Evolutionary conservation across 2,329 filamentous ascomycete genomes (phyloP).

Genomic region (Aspergillus pseudoviridinutans): DNA sequence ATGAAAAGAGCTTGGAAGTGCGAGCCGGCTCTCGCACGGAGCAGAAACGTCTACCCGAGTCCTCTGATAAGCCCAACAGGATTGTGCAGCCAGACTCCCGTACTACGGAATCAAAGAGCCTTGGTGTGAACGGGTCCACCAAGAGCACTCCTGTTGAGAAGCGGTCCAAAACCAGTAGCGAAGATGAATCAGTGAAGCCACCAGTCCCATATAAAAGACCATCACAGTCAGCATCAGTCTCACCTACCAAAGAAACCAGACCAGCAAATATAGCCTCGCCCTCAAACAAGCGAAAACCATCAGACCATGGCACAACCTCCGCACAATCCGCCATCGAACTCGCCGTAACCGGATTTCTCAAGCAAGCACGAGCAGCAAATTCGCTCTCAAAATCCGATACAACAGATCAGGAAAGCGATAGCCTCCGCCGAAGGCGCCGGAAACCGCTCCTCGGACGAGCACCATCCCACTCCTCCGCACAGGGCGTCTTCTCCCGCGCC

Average conservation of each 20-base stretch:
- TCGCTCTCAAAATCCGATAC: constrained; percentile 24
- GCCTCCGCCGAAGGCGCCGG: constrained; percentile 21
- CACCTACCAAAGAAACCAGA: constrained; percentile 13
- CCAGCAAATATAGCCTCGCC: constrained; percentile 7
- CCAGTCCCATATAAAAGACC: constrained; percentile 13
- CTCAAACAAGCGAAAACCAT: constrained; percentile 14
- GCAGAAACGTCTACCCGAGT: constrained; percentile 8
- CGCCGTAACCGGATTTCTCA: constrained; percentile 40
- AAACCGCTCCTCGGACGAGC: constrained; percentile 42
- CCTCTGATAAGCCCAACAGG: constrained; percentile 1
- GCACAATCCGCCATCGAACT: constrained; percentile 30
- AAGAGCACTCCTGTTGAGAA: constrained; percentile 1
- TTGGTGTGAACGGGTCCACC: background rate
- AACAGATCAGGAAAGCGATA: constrained; percentile 16
- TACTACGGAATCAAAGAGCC: background rate
- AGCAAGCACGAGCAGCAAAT: constrained; percentile 34
- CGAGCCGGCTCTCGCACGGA: constrained; percentile 18
- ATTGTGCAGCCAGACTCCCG: background rate
- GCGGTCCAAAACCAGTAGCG: constrained; percentile 11
- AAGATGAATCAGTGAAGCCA: constrained; percentile 17
- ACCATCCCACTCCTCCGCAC: constrained; percentile 36
- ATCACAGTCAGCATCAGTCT: constrained; percentile 21
- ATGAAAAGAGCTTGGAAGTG: constrained; percentile 13
- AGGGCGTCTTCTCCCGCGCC: constrained; percentile 36
- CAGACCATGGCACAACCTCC: constrained; percentile 11